A percentile compares a stretch with the other conserved stretches of the same genome.
These are phyloP conservation scores for Penicillium occitanis DNA, from an alignment of 2,329 filamentous ascomycete species.

Conservation along the genomic window DNA sequence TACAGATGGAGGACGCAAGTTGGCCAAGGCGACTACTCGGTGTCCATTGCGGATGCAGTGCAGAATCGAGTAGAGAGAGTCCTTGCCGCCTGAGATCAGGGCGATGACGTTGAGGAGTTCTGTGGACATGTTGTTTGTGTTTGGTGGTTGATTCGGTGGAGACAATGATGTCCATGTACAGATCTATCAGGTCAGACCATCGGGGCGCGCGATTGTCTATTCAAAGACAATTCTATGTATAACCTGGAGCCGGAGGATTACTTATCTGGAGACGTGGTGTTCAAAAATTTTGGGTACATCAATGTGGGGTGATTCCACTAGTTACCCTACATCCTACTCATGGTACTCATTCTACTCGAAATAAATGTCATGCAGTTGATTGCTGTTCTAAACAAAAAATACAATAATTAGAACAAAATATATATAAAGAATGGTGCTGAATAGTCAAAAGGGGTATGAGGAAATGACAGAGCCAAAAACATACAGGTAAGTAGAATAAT, in stretches of 20 bases:
- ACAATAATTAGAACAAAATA: conserved; percentile 11
- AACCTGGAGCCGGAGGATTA: neutral
- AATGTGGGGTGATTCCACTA: conserved; percentile 1
- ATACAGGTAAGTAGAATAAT: conserved; percentile 28
- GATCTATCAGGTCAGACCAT: neutral
- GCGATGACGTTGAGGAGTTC: conserved; percentile 71
- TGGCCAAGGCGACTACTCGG: conserved; percentile 80
- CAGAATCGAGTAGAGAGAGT: conserved; percentile 89
- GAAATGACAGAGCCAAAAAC: conserved; percentile 26
- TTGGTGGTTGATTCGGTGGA: neutral
- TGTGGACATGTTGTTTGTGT: neutral
- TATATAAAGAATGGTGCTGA: conserved; percentile 11
- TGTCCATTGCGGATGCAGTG: conserved; percentile 89
- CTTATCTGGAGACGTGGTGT: neutral
- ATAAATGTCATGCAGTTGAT: neutral
- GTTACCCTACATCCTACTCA: too few relatives aligned
- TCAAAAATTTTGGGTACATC: neutral
- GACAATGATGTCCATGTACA: neutral
- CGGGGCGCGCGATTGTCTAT: neutral
- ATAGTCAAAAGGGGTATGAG: conserved; percentile 34
- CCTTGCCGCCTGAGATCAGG: conserved; percentile 92
- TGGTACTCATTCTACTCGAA: neutral
- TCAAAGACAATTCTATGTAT: neutral
- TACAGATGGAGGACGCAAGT: conserved; percentile 65
- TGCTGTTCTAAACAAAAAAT: neutral